These are phyloP conservation scores for Suhomyces maxii DNA, from an alignment of 1,139 yeast species.

Conservation along the genomic window DNA sequence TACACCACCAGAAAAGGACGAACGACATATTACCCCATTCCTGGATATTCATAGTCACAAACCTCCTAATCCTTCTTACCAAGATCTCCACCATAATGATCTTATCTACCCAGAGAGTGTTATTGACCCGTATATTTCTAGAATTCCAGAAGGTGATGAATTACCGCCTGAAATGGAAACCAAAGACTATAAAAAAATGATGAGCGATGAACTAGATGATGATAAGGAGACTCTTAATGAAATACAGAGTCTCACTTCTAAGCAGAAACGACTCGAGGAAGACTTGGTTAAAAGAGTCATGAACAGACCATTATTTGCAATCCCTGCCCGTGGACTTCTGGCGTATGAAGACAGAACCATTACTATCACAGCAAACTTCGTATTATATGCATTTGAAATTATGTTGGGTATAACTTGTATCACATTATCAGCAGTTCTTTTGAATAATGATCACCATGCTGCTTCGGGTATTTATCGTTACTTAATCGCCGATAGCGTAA, in stretches of 20 bases:
- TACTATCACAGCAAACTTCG: constrained; percentile 30
- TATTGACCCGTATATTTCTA: constrained; percentile 7
- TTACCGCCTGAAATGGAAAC: constrained; percentile 24
- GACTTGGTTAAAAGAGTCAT: constrained; percentile 36
- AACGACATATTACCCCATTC: background rate
- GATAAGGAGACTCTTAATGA: constrained; percentile 1
- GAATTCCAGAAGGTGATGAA: constrained; percentile 12
- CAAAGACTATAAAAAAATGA: constrained; percentile 12
- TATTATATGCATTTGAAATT: constrained; percentile 38
- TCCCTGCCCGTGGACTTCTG: constrained; percentile 15
- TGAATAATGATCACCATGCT: constrained; percentile 24
- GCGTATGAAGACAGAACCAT: constrained; percentile 19
- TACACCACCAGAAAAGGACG: constrained; percentile 11
- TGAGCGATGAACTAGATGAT: background rate
- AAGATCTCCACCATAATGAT: constrained; percentile 7
- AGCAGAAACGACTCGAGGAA: constrained; percentile 29
- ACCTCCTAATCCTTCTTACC: constrained; percentile 6
- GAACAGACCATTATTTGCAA: constrained; percentile 34
- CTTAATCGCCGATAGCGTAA: constrained; percentile 39
- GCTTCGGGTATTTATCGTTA: constrained; percentile 33
- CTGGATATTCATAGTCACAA: background rate
- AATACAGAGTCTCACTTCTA: constrained; percentile 23
- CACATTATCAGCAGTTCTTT: constrained; percentile 29
- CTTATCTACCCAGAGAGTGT: constrained; percentile 9
- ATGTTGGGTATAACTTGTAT: constrained; percentile 35